These are phyloP conservation scores for Wickerhamiella alocasiicola DNA, from an alignment of 805 yeast species.

Conservation along the genomic window DNA sequence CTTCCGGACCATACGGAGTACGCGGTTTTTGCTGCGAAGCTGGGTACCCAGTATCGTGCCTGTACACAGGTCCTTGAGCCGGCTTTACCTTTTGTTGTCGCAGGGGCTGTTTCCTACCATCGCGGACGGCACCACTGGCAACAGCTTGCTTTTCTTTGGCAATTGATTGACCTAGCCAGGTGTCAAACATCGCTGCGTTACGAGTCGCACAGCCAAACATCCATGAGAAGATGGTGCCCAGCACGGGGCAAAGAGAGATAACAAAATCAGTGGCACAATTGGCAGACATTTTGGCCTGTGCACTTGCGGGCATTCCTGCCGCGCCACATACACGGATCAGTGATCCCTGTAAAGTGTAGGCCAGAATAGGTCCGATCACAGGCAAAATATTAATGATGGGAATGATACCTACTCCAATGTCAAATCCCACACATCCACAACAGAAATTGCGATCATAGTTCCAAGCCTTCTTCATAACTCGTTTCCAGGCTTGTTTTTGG, in stretches of 20 bases:
- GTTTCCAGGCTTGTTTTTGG: constrained; percentile 60
- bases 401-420: constrained; percentile 66
- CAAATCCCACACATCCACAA: constrained; percentile 54
- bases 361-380: constrained; percentile 67
- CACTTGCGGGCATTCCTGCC: constrained; percentile 43
- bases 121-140: too few species aligned
- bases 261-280: constrained; percentile 64
- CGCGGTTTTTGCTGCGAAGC: background rate
- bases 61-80: too few species aligned
- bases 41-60: too few species aligned
- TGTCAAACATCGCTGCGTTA: constrained; percentile 72
- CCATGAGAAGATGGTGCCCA: constrained; percentile 74
- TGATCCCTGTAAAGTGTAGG: constrained; percentile 69
- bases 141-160: background rate
- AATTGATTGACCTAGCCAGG: constrained; percentile 25
- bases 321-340: constrained; percentile 49
- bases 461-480: constrained; percentile 73
- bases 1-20: background rate
- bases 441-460: constrained; percentile 64
- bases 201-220: constrained; percentile 76
- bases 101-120: too few species aligned
- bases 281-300: constrained; percentile 59
- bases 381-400: constrained; percentile 66
- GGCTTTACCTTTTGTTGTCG: too few species aligned
- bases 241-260: constrained; percentile 63